Base-by-base conservation (phyloP, 352 stramenopile species). In the Phytophthora pini region DNA sequence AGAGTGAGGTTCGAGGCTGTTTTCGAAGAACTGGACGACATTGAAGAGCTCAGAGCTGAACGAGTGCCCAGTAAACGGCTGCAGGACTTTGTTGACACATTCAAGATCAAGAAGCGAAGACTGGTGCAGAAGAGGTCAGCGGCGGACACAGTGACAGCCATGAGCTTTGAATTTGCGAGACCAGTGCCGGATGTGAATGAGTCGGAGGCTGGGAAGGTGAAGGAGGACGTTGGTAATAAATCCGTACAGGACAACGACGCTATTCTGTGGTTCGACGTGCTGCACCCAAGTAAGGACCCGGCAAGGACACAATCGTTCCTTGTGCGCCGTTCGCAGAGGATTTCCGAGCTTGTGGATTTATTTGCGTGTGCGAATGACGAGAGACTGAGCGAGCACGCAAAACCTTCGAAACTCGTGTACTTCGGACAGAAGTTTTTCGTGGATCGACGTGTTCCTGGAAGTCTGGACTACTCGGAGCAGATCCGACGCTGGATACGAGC, bases 331-430 rank as follows among this genome's bases (percentile, higher is more conserved):
- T 92, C 82, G 3, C 79, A 89, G 57, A 63, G 32, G 2, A 58
- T 93, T 15, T 72, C 60, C 0, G 76, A 88, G 31, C 58, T 92
- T 6, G 60, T 90, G 8, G 84, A 93, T 44, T 61, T 83, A 15
- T 67, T 93, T 41, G 81, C 82, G 22, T 93, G 84, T 38, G 78
- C 79, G 5, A 82, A 84, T 53, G 84, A 93, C 51, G 80, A 92
- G 57, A 78, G 77, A 0, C 61, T 93, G 12, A 64, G 65, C 10
- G 55, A 71, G 5, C 79, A 88, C 43, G 57, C 36, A 0, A 74
- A 65, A 32, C 26, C 50, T 8, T 84, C 79, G 0, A 90, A 88
- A 59, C 57, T 93, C 24, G 40, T 92, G 22, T 92, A 85, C 66
- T 91, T 88, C 44, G 76, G 78, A 39, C 46, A 65, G 11, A 66